These are phyloP conservation scores for Gnomoniopsis smithogilvyi DNA, from an alignment of 2,329 filamentous ascomycete genomes.

Conservation along the genomic window DNA sequence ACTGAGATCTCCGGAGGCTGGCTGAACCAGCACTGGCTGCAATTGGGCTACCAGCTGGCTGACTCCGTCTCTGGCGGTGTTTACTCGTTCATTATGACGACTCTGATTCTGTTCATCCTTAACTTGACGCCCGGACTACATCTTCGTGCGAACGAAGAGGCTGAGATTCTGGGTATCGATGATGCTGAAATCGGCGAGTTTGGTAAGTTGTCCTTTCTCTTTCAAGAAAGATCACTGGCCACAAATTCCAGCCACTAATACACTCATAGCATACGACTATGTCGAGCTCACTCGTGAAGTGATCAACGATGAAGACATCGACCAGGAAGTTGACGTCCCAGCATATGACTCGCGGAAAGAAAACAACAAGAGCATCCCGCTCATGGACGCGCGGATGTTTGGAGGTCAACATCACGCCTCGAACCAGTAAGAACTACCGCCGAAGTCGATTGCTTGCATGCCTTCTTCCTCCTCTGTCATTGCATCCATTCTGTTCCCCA, in stretches of 20 bases:
- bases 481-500: background rate
- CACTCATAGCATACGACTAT: conserved; percentile 72
- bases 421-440: conserved; percentile 12
- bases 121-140: conserved; percentile 74
- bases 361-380: conserved; percentile 49
- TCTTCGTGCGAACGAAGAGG: conserved; percentile 71
- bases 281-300: conserved; percentile 76
- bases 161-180: conserved; percentile 81
- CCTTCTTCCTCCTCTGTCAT: background rate
- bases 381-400: conserved; percentile 43
- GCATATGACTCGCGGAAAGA: conserved; percentile 31
- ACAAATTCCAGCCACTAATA: background rate
- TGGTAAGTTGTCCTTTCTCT: conserved; percentile 12
- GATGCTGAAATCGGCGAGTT: conserved; percentile 92
- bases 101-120: conserved; percentile 75
- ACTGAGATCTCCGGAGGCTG: conserved; percentile 71
- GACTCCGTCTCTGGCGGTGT: conserved; percentile 72
- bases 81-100: conserved; percentile 78
- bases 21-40: conserved; percentile 80
- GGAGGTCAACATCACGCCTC: conserved; percentile 22
- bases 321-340: conserved; percentile 15
- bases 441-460: background rate
- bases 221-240: background rate
- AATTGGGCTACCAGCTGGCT: conserved; percentile 79
- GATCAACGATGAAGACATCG: conserved; percentile 26